These are phyloP conservation scores for Cyclostephanos invisitatus DNA, from an alignment of 108 stramenopile genomes.

Conservation along the genomic window DNA sequence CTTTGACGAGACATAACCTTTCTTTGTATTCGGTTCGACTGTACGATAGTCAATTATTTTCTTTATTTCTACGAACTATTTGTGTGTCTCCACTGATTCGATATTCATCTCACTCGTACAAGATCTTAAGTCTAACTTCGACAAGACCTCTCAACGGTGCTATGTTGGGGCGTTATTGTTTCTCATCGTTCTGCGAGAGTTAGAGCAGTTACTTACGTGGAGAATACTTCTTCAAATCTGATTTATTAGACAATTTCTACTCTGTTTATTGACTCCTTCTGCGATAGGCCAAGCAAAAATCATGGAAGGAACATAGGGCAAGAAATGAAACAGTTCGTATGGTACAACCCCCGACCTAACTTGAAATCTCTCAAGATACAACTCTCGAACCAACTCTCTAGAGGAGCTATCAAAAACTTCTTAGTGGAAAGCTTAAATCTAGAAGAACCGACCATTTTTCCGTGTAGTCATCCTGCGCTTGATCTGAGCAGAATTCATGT, in stretches of 20 bases:
- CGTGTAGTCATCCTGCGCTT: slow-evolving; percentile 40
- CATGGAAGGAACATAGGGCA: not conserved
- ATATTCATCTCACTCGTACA: no score
- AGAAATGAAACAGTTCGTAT: not conserved
- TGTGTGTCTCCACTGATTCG: no score
- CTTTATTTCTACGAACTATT: no score
- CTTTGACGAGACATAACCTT: not conserved
- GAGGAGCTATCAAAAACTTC: not conserved
- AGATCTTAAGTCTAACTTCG: no score
- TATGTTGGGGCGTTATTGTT: no score
- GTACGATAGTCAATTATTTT: no score
- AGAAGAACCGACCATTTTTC: slow-evolving; percentile 21
- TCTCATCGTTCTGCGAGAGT: no score
- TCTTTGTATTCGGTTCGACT: not conserved
- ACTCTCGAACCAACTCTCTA: not conserved
- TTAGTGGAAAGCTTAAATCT: not conserved
- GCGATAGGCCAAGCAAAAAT: not conserved
- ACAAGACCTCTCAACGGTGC: no score
- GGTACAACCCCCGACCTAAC: not conserved
- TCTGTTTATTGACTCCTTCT: not conserved
- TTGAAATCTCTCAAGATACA: not conserved
- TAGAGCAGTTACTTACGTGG: no score
- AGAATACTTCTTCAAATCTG: not conserved
- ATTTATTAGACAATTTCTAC: no score
- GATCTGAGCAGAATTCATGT: slow-evolving; percentile 39